A percentile compares a stretch with the other conserved stretches of the same genome.
Evolutionary conservation across 495 filamentous ascomycete species (phyloP).

Genomic region (Neohortaea acidophila): DNA sequence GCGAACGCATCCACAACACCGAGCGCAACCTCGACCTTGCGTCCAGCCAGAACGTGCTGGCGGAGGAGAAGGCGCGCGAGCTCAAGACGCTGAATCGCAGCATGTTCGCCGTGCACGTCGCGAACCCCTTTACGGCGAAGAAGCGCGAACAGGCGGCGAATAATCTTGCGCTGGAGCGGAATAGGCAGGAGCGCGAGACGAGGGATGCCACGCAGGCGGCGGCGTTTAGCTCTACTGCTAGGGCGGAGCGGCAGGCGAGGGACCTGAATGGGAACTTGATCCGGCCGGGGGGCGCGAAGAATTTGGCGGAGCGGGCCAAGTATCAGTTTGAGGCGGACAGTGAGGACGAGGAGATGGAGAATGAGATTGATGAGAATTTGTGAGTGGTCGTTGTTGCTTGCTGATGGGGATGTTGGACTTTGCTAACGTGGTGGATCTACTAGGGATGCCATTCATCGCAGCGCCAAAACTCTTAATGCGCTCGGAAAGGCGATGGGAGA

Average conservation of each 20-base stretch:
- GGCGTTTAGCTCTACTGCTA: constrained; percentile 41
- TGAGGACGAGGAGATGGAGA: constrained; percentile 62
- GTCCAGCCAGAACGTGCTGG: constrained; percentile 47
- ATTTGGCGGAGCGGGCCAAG: constrained; percentile 51
- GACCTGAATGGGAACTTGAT: constrained; percentile 24
- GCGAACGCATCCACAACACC: constrained; percentile 62
- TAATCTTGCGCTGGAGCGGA: constrained; percentile 42
- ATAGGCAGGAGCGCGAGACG: constrained; percentile 49
- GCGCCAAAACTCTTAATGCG: constrained; percentile 47
- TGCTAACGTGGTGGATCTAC: constrained; percentile 21
- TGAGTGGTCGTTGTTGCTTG: constrained; percentile 10
- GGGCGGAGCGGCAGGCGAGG: constrained; percentile 45
- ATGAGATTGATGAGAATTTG: constrained; percentile 30
- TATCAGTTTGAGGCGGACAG: constrained; percentile 69
- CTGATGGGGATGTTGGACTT: neutral
- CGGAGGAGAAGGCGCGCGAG: constrained; percentile 59
- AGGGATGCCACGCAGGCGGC: constrained; percentile 53
- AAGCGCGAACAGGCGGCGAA: constrained; percentile 45
- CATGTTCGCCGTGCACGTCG: constrained; percentile 68
- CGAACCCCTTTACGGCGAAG: constrained; percentile 54
- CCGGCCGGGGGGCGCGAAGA: constrained; percentile 27
- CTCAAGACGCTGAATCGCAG: constrained; percentile 61
- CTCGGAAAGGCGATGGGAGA: constrained; percentile 53
- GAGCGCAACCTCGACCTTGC: constrained; percentile 51
- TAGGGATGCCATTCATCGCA: constrained; percentile 26